These are phyloP conservation scores for Aureobasidium uvarum DNA, from an alignment of 2,329 filamentous ascomycete species.

Conservation along the genomic window DNA sequence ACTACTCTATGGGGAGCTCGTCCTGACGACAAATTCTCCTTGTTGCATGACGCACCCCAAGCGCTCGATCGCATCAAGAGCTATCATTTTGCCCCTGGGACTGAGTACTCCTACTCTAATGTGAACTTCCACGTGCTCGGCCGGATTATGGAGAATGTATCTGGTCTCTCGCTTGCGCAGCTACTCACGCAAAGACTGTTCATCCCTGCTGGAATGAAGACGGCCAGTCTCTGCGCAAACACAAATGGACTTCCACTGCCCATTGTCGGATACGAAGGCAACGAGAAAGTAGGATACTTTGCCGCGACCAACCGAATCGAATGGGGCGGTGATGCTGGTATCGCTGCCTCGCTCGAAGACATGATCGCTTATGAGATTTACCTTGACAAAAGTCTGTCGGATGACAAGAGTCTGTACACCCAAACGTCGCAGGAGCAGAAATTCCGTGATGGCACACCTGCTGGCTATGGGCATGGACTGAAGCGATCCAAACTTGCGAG, in stretches of 20 bases:
- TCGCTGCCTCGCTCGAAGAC: slow-evolving; percentile 47
- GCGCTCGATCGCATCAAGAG: slow-evolving; percentile 37
- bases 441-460: slow-evolving; percentile 40
- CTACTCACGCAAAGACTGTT: slow-evolving; percentile 44
- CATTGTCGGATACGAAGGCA: slow-evolving; percentile 47
- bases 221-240: slow-evolving; percentile 42
- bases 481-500: slow-evolving; percentile 34
- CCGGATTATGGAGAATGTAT: slow-evolving; percentile 42
- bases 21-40: slow-evolving; percentile 44
- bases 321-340: slow-evolving; percentile 49
- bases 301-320: slow-evolving; percentile 45
- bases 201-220: slow-evolving; percentile 45
- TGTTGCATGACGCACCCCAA: slow-evolving; percentile 37
- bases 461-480: slow-evolving; percentile 44
- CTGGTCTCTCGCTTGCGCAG: slow-evolving; percentile 39
- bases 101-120: slow-evolving; percentile 48
- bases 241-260: slow-evolving; percentile 42
- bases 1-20: slow-evolving; percentile 46
- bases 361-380: slow-evolving; percentile 50
- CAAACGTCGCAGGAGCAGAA: slow-evolving; percentile 34
- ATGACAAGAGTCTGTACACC: slow-evolving; percentile 41
- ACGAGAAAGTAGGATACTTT: slow-evolving; percentile 41
- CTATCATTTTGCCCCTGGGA: slow-evolving; percentile 47
- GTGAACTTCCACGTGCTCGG: slow-evolving; percentile 46
- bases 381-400: slow-evolving; percentile 38